Base-by-base conservation (phyloP, 352 stramenopile genomes). In the Phytopythium delawarense region DNA sequence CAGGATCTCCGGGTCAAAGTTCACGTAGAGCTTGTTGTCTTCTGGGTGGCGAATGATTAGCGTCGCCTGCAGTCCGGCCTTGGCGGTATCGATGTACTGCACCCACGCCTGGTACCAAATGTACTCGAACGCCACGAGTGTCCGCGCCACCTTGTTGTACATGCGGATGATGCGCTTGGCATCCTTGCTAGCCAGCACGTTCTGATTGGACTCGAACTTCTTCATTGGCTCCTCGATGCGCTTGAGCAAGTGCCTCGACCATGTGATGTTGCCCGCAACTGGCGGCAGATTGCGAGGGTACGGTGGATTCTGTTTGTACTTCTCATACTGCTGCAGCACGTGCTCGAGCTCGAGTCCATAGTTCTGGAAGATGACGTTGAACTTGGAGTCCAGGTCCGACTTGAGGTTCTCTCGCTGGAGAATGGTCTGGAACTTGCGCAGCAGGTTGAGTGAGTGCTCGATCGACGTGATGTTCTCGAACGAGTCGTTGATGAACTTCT, bases 181-280 rank as follows among this genome's bases (percentile, higher is more conserved):
- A 65, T 99, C 96, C 72, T 99, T 99, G 49, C 89, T 97, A 1
- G 94, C 93, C 21, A 99, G 74, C 2, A 99, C 96, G 51, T 98
- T 98, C 72, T 99, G 94, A 62, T 99, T 99, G 20, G 85, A 96
- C 75, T 99, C 96, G 64, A 99, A 99, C 62, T 98, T 97, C 65
- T 98, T 98, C 97, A 99, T 99, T 9, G 97, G 97, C 66, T 98
- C 96, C 82, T 99, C 97, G 62, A 99, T 99, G 20, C 97, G 90
- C 76, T 99, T 98, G 35, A 99, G 78, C 34, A 99, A 66, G 69
- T 99, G 97, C 12, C 96, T 88, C 0, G 89, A 97, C 97, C 97
- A 99, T 32, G 92, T 98, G 65, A 99, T 99, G 64, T 99, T 99
- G 9, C 97, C 97, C 8, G 96, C 96, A 7, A 99, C 97, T 0